Base-by-base conservation (phyloP, 805 yeast genomes). In the Starmerella sp. region DNA sequence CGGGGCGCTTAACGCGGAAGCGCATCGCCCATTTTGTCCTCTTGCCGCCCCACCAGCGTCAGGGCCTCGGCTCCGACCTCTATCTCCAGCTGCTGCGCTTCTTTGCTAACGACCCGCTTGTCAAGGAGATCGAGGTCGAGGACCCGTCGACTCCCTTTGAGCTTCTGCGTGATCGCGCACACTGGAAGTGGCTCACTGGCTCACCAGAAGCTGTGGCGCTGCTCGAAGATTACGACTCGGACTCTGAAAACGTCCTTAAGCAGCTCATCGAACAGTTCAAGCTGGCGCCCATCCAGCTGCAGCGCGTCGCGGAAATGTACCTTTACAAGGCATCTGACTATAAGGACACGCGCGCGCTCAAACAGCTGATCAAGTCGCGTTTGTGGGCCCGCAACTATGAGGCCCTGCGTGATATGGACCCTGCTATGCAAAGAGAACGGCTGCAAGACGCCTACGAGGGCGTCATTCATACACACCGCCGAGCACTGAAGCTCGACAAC, bases 91-190 rank as follows among this genome's bases (percentile, higher is more conserved):
- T 93, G 7, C 74, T 78, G 54, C 71, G 75, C 2, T 58, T 67
- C 46, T 88, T 95, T 85, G 61, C 73, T 3, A 60, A 64, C 0
- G 84, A 86, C 59, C 63, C 66, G 0, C 57, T 64, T 1, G 79
- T 89, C 29, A 69, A 71, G 36, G 95, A 90, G 62, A 76, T 93
- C 41, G 87, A 91, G 0, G 88, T 93, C 4, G 97, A 93, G 67
- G 98, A 93, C 67, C 97, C 97, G 3, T 86, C 84, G 65, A 96
- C 89, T 66, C 80, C 81, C 37, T 91, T 93, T 70, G 98, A 93
- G 65, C 95, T 86, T 65, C 72, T 93, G 61, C 76, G 98, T 56
- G 97, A 93, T 66, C 73, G 91, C 35, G 77, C 82, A 59, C 97
- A 93, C 65, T 72, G 88, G 60, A 69, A 71, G 55, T 71, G 82